Conservation (phyloP, 148 eudicot genomes). For the Camellia sinensis region DNA sequence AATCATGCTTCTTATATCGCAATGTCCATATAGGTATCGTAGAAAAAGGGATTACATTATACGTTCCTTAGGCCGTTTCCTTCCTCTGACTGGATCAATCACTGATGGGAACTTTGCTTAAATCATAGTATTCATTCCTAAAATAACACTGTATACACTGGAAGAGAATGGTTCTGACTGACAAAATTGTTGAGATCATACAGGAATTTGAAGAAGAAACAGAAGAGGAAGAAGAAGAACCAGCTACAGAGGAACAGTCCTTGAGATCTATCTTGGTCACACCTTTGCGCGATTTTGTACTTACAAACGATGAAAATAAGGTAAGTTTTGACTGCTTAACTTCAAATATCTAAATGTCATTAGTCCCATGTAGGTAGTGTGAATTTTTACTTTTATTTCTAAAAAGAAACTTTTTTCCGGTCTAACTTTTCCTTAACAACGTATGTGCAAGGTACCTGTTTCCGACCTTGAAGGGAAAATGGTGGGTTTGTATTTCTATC, state of each 20-base stretch:
- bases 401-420: not conserved
- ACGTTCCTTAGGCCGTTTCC: not conserved
- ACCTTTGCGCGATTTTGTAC: conserved; percentile 39
- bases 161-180: conserved; percentile 33
- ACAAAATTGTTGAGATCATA: conserved; percentile 33
- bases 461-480: conserved; percentile 64
- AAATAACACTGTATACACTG: not conserved
- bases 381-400: not conserved
- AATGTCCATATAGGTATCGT: too few species aligned
- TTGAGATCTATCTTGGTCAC: conserved; percentile 39
- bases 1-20: too few species aligned
- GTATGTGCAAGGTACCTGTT: conserved; percentile 38
- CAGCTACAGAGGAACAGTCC: conserved; percentile 33
- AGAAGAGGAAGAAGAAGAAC: conserved; percentile 24
- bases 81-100: too few species aligned
- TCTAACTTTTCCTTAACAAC: not conserved
- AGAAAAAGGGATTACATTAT: too few species aligned
- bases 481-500: conserved; percentile 52
- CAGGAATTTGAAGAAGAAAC: conserved; percentile 32
- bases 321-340: conserved; percentile 8
- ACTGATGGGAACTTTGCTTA: conserved; percentile 21
- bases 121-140: conserved; percentile 15
- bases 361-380: too few species aligned
- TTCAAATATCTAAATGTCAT: too few species aligned
- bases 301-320: conserved; percentile 36